Evolutionary conservation across 2,329 filamentous ascomycete species (phyloP), one percentile per base, ranked within the genome.

Genomic region (Didymella exigua): DNA sequence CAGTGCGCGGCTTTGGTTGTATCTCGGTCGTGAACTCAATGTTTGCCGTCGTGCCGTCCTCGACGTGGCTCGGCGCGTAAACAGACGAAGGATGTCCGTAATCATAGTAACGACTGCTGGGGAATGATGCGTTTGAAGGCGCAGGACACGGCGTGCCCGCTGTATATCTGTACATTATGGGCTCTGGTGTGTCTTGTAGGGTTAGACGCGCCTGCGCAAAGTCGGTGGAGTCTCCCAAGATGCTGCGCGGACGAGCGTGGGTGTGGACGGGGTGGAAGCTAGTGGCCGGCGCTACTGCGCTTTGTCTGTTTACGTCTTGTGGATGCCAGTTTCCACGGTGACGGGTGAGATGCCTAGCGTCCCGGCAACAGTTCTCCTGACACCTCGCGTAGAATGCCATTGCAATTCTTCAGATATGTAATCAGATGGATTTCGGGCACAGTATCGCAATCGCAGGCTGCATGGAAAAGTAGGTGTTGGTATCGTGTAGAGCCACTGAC

Each of bases 11-110:
- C 11, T 60, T 59, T 6, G 70, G 48, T 48, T 73, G 65, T 29
- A 75, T 26, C 43, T 75, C 71, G 30, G 69, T 75, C 11, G 75
- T 76, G 58, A 74, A 76, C 49, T 77, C 71, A 42, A 76, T 58
- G 48, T 73, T 73, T 16, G 70, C 62, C 0, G 73, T 75, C 16
- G 72, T 74, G 56, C 70, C 69, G 59, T 73, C 67, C 52, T 61
- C 56, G 18, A 63, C 48, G 59, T 73, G 72, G 55, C 57, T 63
- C n/a, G 67, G 66, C 67, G 71, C 71, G 67, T 73, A 72, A 23
- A 54, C 56, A 37, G 68, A 70, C 38, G 64, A 59, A 27, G 56
- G 63, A 26, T 56, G 64, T 37, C 59, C 62, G 55, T 69, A 63
- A 36, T 69, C 58, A 53, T 52, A 56, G 58, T 73, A 71, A 48